Conservation (phyloP, 1,284 basidiomycete genomes). For the Sporisorium iseilematis-ciliati region DNA sequence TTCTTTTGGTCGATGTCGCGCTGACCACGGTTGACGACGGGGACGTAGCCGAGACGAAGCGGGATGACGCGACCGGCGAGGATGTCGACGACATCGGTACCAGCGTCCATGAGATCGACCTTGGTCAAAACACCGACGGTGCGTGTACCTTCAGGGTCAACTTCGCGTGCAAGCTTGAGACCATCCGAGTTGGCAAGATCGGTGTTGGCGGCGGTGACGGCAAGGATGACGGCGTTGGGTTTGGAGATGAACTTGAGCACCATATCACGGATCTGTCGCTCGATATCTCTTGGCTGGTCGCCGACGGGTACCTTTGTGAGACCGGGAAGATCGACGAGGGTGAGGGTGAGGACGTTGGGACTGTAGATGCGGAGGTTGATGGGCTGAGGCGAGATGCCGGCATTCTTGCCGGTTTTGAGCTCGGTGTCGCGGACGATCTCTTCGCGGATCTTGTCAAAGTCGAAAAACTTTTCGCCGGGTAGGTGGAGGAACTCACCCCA, state of each 20-base stretch:
- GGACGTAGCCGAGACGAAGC: conserved; percentile 96
- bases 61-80: conserved; percentile 96
- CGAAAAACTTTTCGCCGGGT: conserved; percentile 94
- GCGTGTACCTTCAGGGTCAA: conserved; percentile 93
- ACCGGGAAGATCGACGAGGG: conserved; percentile 94
- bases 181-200: conserved; percentile 98
- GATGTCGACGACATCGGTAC: conserved; percentile 95
- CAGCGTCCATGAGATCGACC: conserved; percentile 98
- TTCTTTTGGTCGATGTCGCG: conserved; percentile 95
- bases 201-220: conserved; percentile 96
- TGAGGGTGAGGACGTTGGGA: conserved; percentile 94
- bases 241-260: conserved; percentile 96
- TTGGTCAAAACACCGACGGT: conserved; percentile 97
- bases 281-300: conserved; percentile 88
- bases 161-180: conserved; percentile 92
- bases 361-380: conserved; percentile 96
- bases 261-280: conserved; percentile 92
- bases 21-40: conserved; percentile 95
- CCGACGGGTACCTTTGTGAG: conserved; percentile 79
- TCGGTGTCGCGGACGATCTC: conserved; percentile 99
- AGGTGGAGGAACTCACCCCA: conserved; percentile 98
- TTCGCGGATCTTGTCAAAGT: conserved; percentile 90
- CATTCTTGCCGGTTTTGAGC: conserved; percentile 97
- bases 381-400: conserved; percentile 94
- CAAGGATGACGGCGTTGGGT: conserved; percentile 95